A percentile compares a stretch with the other conserved stretches of the same genome.
These are phyloP conservation scores for Peronospora farinosa DNA, from an alignment of 352 stramenopile species.

Conservation along the genomic window DNA sequence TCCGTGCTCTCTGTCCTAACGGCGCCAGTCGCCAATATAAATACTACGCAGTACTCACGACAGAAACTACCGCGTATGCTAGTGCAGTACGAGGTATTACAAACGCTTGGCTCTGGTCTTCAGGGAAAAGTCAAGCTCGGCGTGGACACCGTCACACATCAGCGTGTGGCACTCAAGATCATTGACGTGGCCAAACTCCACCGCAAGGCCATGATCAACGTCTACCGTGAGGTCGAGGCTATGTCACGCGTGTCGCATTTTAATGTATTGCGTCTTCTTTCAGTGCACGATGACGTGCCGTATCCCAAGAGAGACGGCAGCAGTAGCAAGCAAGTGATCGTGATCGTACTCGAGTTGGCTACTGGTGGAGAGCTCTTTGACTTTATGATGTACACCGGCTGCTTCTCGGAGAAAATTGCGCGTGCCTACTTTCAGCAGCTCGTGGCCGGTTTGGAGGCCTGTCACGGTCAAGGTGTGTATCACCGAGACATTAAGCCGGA, in stretches of 20 bases:
- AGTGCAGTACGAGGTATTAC: constrained; percentile 65
- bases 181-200: constrained; percentile 81
- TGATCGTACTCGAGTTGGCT: constrained; percentile 87
- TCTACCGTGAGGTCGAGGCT: constrained; percentile 85
- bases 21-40: constrained; percentile 30
- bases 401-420: constrained; percentile 81
- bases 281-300: constrained; percentile 59
- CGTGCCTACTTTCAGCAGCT: constrained; percentile 88
- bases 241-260: constrained; percentile 82
- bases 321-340: constrained; percentile 66
- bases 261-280: constrained; percentile 80
- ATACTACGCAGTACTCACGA: constrained; percentile 17
- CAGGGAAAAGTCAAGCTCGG: constrained; percentile 88
- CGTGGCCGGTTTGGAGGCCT: constrained; percentile 68
- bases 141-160: constrained; percentile 63
- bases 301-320: constrained; percentile 72
- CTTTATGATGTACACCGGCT: constrained; percentile 91
- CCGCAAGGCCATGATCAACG: constrained; percentile 75
- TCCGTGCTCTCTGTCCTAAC: too few species aligned
- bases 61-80: constrained; percentile 42
- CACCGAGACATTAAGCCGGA: constrained; percentile 93
- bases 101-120: constrained; percentile 75
- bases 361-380: constrained; percentile 86
- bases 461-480: constrained; percentile 79
- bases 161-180: constrained; percentile 88